Evolutionary conservation across 2,329 filamentous ascomycete genomes (phyloP), one percentile per base, ranked within the genome.

Genomic region (Penicillium freii): DNA sequence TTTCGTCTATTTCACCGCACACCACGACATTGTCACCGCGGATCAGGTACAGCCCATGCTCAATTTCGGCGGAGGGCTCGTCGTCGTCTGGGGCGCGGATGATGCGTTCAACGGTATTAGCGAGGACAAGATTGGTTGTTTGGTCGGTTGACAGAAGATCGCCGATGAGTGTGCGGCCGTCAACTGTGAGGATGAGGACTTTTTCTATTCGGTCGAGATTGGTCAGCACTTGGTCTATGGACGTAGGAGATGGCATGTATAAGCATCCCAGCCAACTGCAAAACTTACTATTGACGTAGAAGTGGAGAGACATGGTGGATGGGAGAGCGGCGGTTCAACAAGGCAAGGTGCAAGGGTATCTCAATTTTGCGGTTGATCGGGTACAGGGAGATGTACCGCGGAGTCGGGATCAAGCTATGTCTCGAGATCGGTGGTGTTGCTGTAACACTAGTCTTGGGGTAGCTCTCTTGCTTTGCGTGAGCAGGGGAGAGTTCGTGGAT

Each of bases 1-100:
- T 84, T 75, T 96, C 92, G 73, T 99, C 92, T 33, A 99, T 87
- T 56, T 95, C 80, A 2, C 94, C 94, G 57, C 94, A 90, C 17
- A 95, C 82, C 61, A 92, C 92, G 47, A 99, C 93, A 70, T 95
- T 97, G 73, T 99, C 94, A 51, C 94, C 94, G 59, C 94, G 85
- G 56, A 99, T 90, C 57, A 99, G 83, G 73, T 97, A 97, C 6
- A 97, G 78, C 1, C 94, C 94, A 61, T 97, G 85, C 5, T 89
- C 86, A 19, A 94, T 87, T 71, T 94, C 86, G 57, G 87, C 85
- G 43, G 89, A 95, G 0, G 88, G 84, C 66, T 96, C 91, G 40
- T 86, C 83, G 70, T 96, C 91, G 71, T 97, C 92, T 43, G 84
- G 83, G 1, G 89, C 88, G 62, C 91, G 89, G 68, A 99, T 96